Evolutionary conservation across 1,284 basidiomycete species (phyloP), one percentile per base, ranked within the genome.

Genomic region (Heliocybe sulcata): DNA sequence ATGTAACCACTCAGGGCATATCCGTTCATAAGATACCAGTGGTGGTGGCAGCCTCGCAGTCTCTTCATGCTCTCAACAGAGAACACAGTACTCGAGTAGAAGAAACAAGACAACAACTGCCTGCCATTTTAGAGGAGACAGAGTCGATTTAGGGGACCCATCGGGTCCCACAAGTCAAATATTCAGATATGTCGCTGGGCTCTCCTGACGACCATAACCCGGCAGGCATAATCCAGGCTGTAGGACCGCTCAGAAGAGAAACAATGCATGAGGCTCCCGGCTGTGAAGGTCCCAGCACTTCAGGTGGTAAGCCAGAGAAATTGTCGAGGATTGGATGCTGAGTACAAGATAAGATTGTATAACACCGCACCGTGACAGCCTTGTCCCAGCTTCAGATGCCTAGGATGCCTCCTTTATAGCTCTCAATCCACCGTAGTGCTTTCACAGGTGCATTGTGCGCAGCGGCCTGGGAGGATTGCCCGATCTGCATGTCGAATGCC

Each of bases 11-110:
- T 14, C n/a, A 26, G 12, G 25, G 14, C 47, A 49, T 16, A 11
- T 6, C 22, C 10, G n/a, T 45, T 49, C 47, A 25, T 6, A 20
- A 49, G 23, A 47, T 22, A 22, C 6, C 25, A 26, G 6, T n/a
- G n/a, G 38, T 6, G 4, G 19, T 9, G 38, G 19, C 10, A 22
- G 14, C 45, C 8, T 72, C 91, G 67, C 69, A 97, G 90, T 98
- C 96, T 97, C 72, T 99, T 97, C 11, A 98, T 86, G 65, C 93
- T 95, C 16, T 96, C 96, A 0, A 98, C 80, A 0, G 94, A 94
- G 64, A 92, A 98, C 0, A 93, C 92, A 58, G 85, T 85, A 20
- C 75, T 84, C 0, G 79, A 79, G 11, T 90, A 88, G 72, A 97
- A 95, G 69, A 92, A 96, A 2, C n/a, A 87, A 81, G 3, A 97